These are phyloP conservation scores for Microcyclosporella mali DNA, from an alignment of 2,329 filamentous ascomycete genomes.

Conservation along the genomic window DNA sequence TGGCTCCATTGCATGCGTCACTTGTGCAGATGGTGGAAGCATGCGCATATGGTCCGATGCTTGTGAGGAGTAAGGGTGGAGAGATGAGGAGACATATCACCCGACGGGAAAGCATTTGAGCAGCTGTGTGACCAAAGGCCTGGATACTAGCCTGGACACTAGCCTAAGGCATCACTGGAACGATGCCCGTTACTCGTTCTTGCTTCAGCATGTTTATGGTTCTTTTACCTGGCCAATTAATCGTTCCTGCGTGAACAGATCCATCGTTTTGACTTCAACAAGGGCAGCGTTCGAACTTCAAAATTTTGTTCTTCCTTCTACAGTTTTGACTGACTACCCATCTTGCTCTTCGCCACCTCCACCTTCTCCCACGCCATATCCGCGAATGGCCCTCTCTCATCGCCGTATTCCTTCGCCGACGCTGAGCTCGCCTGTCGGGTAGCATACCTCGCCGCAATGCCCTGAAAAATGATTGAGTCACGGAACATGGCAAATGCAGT, in stretches of 20 bases:
- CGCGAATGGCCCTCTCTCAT: constrained; percentile 63
- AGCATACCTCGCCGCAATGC: constrained; percentile 83
- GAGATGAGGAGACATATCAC: not conserved
- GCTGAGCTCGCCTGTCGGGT: constrained; percentile 81
- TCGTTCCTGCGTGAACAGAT: too few relatives aligned
- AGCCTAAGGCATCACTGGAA: not conserved
- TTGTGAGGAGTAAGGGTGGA: too few relatives aligned
- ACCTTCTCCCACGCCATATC: constrained; percentile 73
- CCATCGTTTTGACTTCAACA: too few relatives aligned
- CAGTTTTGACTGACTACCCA: constrained; percentile 25
- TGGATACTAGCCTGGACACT: too few relatives aligned
- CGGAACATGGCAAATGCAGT: constrained; percentile 57
- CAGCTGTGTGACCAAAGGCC: not conserved
- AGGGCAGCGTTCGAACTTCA: too few relatives aligned
- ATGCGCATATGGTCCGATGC: too few relatives aligned
- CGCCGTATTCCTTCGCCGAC: constrained; percentile 66
- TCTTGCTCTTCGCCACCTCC: constrained; percentile 35
- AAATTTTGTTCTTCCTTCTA: too few relatives aligned
- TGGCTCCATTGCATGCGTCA: too few relatives aligned
- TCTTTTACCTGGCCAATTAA: too few relatives aligned
- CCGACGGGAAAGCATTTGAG: constrained; percentile 1
- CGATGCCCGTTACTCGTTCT: too few relatives aligned
- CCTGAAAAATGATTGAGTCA: constrained; percentile 65
- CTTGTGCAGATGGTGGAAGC: too few relatives aligned
- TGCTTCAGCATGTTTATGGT: too few relatives aligned